Conservation (phyloP, 345 rosid species). For the Aurinia saxatilis region DNA sequence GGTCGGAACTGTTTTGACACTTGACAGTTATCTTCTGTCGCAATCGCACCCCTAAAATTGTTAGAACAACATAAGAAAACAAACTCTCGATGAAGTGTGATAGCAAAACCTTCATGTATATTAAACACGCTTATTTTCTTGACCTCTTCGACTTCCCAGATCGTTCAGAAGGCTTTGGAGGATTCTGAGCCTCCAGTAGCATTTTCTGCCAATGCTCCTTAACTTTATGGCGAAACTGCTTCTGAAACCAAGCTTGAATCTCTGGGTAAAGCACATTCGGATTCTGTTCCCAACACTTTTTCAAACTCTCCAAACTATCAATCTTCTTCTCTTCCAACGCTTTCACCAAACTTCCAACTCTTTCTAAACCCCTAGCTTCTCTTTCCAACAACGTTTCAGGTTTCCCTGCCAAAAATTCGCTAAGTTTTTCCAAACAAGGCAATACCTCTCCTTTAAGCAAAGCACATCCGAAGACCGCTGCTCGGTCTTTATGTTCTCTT, state of each 20-base stretch:
- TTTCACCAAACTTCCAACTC: slow-evolving; percentile 57
- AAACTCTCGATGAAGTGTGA: no score
- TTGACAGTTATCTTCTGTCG: no score
- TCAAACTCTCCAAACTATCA: slow-evolving; percentile 42
- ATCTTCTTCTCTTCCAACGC: slow-evolving; percentile 39
- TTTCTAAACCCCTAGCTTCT: slow-evolving; percentile 50
- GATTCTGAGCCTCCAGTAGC: slow-evolving; percentile 41
- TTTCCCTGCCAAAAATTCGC: slow-evolving; percentile 43
- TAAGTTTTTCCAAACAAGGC: slow-evolving; percentile 48
- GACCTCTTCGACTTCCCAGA: slow-evolving; percentile 8
- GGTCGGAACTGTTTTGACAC: no score
- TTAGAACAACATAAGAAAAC: no score
- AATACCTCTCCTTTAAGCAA: slow-evolving; percentile 74
- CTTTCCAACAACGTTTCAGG: slow-evolving; percentile 53
- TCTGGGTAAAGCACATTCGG: slow-evolving; percentile 41
- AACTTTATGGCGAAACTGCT: slow-evolving; percentile 37
- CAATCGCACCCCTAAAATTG: no score
- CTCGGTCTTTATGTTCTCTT: slow-evolving; percentile 21
- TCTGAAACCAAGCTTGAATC: slow-evolving; percentile 69
- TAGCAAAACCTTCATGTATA: not conserved
- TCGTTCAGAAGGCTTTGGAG: slow-evolving; percentile 31
- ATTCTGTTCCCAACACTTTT: slow-evolving; percentile 47
- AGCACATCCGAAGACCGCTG: slow-evolving; percentile 58
- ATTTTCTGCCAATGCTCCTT: slow-evolving; percentile 55
- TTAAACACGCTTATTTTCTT: not conserved